A percentile compares a stretch with the other conserved stretches of the same genome.
Evolutionary conservation across 1,139 yeast genomes (phyloP).

Genomic region (Diutina sp.): DNA sequence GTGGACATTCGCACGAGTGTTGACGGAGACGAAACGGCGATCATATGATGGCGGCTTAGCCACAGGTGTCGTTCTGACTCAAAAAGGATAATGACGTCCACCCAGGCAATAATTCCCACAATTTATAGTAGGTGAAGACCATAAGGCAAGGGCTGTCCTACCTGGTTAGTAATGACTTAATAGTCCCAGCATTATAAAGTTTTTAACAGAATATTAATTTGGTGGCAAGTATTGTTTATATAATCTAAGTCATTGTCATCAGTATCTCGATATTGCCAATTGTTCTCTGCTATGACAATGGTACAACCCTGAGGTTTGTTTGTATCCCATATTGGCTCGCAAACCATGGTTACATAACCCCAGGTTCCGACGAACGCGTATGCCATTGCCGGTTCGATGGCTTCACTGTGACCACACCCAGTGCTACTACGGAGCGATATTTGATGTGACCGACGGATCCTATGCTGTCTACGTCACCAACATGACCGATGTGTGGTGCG

Average conservation of each 20-base stretch:
- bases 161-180: too few relatives aligned
- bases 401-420: not conserved
- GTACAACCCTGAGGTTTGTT: not conserved
- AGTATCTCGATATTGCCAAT: too few relatives aligned
- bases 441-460: slow-evolving; percentile 1
- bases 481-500: slow-evolving; percentile 15
- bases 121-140: too few relatives aligned
- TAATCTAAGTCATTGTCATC: too few relatives aligned
- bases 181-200: too few relatives aligned
- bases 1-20: not conserved
- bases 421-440: not conserved
- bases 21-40: not conserved
- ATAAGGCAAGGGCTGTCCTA: too few relatives aligned
- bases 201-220: too few relatives aligned
- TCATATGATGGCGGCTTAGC: not conserved
- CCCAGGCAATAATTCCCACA: too few relatives aligned
- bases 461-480: slow-evolving; percentile 18
- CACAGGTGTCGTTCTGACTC: too few relatives aligned
- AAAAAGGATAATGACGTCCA: too few relatives aligned
- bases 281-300: not conserved
- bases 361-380: not conserved
- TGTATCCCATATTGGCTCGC: not conserved
- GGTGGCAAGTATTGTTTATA: too few relatives aligned
- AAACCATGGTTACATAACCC: not conserved
- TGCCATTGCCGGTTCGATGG: not conserved